phyloP scores from a whole-genome alignment of 2,329 filamentous ascomycete species.

The Pyrenophora seminiperda region DNA sequence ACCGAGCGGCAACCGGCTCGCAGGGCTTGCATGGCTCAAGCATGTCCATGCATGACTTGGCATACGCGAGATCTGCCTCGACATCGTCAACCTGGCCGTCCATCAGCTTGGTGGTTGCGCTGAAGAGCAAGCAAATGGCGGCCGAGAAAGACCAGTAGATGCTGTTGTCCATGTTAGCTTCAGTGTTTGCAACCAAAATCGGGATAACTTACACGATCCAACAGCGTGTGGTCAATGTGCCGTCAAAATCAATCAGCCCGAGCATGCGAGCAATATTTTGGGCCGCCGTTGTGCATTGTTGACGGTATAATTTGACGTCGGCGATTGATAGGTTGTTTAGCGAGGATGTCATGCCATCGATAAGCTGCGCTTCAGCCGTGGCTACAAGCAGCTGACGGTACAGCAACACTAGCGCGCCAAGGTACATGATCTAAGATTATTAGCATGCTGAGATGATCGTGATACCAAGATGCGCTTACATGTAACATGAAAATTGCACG shows the following conservation, averaged over 20 bases:
- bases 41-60: constrained; percentile 45
- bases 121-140: constrained; percentile 43
- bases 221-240: constrained; percentile 44
- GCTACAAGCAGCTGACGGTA: constrained; percentile 45
- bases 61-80: constrained; percentile 41
- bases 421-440: constrained; percentile 43
- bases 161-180: constrained; percentile 3
- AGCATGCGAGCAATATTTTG: constrained; percentile 46
- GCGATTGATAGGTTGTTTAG: constrained; percentile 33
- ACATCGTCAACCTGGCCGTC: constrained; percentile 37
- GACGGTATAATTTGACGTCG: constrained; percentile 36
- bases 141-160: constrained; percentile 49
- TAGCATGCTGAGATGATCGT: not conserved
- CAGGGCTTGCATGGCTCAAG: constrained; percentile 38
- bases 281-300: constrained; percentile 43
- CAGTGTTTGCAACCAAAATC: not conserved
- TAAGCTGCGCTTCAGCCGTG: constrained; percentile 38
- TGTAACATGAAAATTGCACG: constrained; percentile 48
- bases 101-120: constrained; percentile 42
- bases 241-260: constrained; percentile 41
- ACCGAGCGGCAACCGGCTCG: constrained; percentile 43
- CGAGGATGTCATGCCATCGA: constrained; percentile 28
- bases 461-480: constrained; percentile 21
- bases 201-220: constrained; percentile 39
- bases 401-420: constrained; percentile 45